Conservation (phyloP, 345 rosid genomes). For the Salix purpurea region DNA sequence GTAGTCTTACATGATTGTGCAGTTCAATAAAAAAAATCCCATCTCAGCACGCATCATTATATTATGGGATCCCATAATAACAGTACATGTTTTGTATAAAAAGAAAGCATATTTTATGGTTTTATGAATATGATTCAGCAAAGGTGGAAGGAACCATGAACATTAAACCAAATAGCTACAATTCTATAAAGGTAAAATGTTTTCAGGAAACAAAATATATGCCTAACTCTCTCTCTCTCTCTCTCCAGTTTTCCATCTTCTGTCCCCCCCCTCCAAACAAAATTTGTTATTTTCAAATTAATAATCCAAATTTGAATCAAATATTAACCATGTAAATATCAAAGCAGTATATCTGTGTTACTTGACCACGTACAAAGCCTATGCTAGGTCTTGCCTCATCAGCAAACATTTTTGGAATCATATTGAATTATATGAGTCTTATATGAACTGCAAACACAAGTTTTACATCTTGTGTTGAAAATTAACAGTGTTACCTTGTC, state of each 20-base stretch:
- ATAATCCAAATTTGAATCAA: neutral
- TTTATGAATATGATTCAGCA: neutral
- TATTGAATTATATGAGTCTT: neutral
- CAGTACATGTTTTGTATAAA: neutral
- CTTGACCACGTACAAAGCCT: neutral
- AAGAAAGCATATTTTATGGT: neutral
- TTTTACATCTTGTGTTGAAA: too few relatives aligned
- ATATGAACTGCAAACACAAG: too few relatives aligned
- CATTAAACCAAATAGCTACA: neutral
- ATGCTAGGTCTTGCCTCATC: neutral
- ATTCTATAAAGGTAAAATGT: neutral
- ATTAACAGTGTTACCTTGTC: slow-evolving; percentile 53
- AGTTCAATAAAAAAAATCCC: neutral
- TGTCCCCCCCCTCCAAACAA: neutral
- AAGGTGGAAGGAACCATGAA: neutral
- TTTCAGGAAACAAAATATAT: neutral
- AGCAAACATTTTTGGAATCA: neutral
- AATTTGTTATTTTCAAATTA: neutral
- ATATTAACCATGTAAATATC: neutral
- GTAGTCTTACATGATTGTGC: neutral
- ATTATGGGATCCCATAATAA: neutral
- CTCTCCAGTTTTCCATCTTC: neutral
- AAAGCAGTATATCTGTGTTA: neutral
- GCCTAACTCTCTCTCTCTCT: neutral
- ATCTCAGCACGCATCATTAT: neutral